Evolutionary conservation across 2,329 filamentous ascomycete genomes (phyloP).

Genomic region (Aphanocladium album): DNA sequence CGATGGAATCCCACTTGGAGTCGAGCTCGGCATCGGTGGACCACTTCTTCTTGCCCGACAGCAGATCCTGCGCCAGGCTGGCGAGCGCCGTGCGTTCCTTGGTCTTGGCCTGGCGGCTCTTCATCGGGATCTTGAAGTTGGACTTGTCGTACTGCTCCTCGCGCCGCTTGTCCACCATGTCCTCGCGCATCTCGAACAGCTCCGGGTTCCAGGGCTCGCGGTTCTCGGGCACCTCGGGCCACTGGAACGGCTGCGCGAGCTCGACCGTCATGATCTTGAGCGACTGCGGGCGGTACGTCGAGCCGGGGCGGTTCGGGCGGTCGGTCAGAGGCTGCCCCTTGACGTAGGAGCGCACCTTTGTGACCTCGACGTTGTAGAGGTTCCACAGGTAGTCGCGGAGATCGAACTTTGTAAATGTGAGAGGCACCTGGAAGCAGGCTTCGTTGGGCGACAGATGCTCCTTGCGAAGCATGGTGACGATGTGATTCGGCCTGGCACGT

Average conservation of each 20-base stretch:
- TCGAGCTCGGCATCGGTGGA: slow-evolving; percentile 41
- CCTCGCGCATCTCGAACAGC: slow-evolving; percentile 49
- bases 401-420: slow-evolving; percentile 94
- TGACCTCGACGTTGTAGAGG: slow-evolving; percentile 70
- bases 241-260: slow-evolving; percentile 80
- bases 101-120: slow-evolving; percentile 37
- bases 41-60: slow-evolving; percentile 60
- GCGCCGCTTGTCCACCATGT: slow-evolving; percentile 39
- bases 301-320: slow-evolving; percentile 42
- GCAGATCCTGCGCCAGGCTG: slow-evolving; percentile 57
- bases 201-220: slow-evolving; percentile 59
- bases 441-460: slow-evolving; percentile 69
- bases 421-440: slow-evolving; percentile 84
- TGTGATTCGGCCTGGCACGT: slow-evolving; percentile 68
- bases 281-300: slow-evolving; percentile 64
- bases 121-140: slow-evolving; percentile 31
- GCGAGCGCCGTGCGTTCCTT: slow-evolving; percentile 47
- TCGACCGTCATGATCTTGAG: slow-evolving; percentile 95
- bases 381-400: slow-evolving; percentile 91
- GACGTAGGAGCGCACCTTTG: slow-evolving; percentile 71
- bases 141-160: slow-evolving; percentile 28
- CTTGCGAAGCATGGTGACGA: slow-evolving; percentile 70
- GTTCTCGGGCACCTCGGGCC: slow-evolving; percentile 66
- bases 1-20: slow-evolving; percentile 38
- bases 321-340: slow-evolving; percentile 57